Percentiles rank a stretch among this genome's conserved stretches.
Conservation (phyloP, 1,284 basidiomycete species). For the Pascua sp. region DNA sequence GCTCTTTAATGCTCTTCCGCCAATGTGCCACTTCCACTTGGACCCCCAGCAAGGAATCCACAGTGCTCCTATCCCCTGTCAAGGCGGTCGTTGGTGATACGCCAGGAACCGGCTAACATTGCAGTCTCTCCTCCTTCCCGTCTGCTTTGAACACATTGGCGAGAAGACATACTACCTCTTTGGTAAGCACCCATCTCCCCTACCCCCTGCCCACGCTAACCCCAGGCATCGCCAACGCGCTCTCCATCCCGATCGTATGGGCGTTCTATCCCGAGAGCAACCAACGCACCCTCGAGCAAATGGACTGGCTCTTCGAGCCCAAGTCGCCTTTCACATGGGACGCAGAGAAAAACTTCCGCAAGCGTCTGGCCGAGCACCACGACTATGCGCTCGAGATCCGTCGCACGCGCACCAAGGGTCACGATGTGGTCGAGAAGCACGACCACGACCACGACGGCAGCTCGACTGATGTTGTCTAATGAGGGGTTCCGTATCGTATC, state of each 20-base stretch:
- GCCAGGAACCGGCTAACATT: background rate
- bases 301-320: conserved; percentile 20
- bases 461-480: no score
- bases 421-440: background rate
- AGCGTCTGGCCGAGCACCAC: conserved; percentile 22
- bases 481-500: no score
- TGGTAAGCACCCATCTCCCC: background rate
- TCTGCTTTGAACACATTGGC: conserved; percentile 24
- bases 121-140: conserved; percentile 23
- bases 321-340: conserved; percentile 24
- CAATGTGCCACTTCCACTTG: no score
- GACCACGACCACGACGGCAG: background rate
- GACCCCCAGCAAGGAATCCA: no score
- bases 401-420: background rate
- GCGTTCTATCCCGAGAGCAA: conserved; percentile 34
- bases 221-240: conserved; percentile 10
- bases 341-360: conserved; percentile 24
- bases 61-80: no score
- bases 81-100: no score
- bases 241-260: conserved; percentile 31
- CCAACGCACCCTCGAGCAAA: conserved; percentile 31
- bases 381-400: conserved; percentile 12
- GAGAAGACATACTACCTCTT: conserved; percentile 30
- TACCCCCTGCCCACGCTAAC: no score
- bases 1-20: no score